A percentile compares a stretch with the other conserved stretches of the same genome.
These are phyloP conservation scores for Linnemannia zychae DNA, from an alignment of 192 early-diverging fungal species.

Conservation along the genomic window DNA sequence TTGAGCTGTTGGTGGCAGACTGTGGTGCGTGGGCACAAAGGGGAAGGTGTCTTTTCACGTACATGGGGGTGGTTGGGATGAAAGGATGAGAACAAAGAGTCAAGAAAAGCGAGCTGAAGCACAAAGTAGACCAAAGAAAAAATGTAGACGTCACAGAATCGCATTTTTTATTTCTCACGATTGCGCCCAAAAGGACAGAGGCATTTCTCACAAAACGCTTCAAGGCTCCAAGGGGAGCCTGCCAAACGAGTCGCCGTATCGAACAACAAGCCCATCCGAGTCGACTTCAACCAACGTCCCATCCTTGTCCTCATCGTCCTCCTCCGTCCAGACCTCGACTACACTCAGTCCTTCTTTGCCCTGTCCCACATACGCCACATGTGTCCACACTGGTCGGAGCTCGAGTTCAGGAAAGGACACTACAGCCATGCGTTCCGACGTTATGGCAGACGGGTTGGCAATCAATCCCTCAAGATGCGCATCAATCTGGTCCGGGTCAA, in stretches of 20 bases:
- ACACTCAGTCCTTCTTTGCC: conserved; percentile 24
- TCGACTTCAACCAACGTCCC: conserved; percentile 44
- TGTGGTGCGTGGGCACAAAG: too few species aligned
- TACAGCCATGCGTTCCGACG: conserved; percentile 32
- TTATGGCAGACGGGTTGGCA: conserved; percentile 22
- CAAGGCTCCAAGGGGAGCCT: conserved; percentile 13
- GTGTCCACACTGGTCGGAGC: conserved; percentile 28
- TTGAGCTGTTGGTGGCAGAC: not conserved
- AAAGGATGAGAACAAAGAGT: not conserved
- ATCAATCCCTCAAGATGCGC: conserved; percentile 33
- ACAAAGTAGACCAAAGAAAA: not conserved
- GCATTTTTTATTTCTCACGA: not conserved
- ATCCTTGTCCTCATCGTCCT: conserved; percentile 40
- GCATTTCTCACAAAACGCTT: not conserved
- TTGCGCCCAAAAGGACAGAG: not conserved
- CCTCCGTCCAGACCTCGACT: conserved; percentile 49
- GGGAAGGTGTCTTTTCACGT: not conserved
- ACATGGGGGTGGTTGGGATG: not conserved
- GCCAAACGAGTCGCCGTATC: conserved; percentile 36
- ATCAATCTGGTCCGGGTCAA: conserved; percentile 40
- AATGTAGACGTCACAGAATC: not conserved
- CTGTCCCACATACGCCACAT: conserved; percentile 45
- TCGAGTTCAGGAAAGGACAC: conserved; percentile 49
- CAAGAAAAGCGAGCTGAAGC: not conserved
- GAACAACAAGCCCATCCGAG: conserved; percentile 43